Evolutionary conservation across 495 filamentous ascomycete genomes (phyloP).

Genomic region (Tuber indicum): DNA sequence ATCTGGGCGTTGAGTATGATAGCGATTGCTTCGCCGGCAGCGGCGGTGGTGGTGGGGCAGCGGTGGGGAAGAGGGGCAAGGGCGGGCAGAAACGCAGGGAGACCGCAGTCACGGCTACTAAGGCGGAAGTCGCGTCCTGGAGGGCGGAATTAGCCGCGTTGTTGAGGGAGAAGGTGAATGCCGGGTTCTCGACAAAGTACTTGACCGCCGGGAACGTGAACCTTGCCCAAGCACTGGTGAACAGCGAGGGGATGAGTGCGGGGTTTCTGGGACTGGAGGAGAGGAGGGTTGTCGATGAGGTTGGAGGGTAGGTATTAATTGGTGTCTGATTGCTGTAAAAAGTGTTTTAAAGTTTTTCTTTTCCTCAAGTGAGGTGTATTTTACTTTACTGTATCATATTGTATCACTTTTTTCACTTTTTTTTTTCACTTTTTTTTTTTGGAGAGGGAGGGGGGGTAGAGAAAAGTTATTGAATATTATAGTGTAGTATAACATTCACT

Average conservation of each 20-base stretch:
- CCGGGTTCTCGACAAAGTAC: conserved; percentile 87
- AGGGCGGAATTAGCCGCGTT: conserved; percentile 59
- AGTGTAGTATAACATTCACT: background rate
- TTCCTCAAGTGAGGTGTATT: background rate
- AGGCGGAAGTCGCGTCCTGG: conserved; percentile 58
- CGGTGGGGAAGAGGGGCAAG: conserved; percentile 56
- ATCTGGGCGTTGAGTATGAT: conserved; percentile 89
- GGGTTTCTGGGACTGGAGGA: conserved; percentile 61
- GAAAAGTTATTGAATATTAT: background rate
- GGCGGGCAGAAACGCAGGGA: conserved; percentile 66
- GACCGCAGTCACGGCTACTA: conserved; percentile 59
- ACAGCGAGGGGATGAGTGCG: conserved; percentile 50
- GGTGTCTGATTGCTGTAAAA: background rate
- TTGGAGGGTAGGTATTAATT: conserved; percentile 18
- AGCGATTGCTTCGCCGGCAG: conserved; percentile 53
- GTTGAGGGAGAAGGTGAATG: conserved; percentile 71
- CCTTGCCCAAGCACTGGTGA: conserved; percentile 66
- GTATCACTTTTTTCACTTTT: background rate
- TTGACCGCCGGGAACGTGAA: conserved; percentile 73
- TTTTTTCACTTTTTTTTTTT: background rate
- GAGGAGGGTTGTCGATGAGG: conserved; percentile 43
- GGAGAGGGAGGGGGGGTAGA: background rate
- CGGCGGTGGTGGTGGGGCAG: conserved; percentile 23
- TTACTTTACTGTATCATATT: background rate
- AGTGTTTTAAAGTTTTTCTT: background rate